These are phyloP conservation scores for Penicillium bialowiezense DNA, from an alignment of 495 filamentous ascomycete species.

Conservation along the genomic window DNA sequence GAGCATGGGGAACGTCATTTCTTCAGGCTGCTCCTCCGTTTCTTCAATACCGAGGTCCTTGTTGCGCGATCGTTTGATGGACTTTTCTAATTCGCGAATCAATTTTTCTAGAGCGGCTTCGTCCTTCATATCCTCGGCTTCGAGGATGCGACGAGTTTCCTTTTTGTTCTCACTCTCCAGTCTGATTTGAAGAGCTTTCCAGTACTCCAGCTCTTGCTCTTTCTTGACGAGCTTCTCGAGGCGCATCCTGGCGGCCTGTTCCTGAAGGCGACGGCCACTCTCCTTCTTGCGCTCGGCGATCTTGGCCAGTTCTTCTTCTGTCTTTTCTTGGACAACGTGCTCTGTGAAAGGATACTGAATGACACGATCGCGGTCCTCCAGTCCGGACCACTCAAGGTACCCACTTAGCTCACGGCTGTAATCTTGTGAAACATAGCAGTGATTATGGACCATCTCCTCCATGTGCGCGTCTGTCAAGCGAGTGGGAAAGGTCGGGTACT, in stretches of 20 bases:
- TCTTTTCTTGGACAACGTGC: conserved; percentile 82
- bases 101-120: conserved; percentile 75
- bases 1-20: conserved; percentile 79
- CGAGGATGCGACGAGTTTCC: conserved; percentile 77
- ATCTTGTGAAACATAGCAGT: conserved; percentile 83
- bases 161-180: conserved; percentile 77
- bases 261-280: conserved; percentile 84
- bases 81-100: conserved; percentile 83
- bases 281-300: conserved; percentile 92
- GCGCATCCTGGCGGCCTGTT: conserved; percentile 95
- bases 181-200: conserved; percentile 70
- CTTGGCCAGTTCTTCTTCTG: conserved; percentile 82
- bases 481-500: conserved; percentile 85
- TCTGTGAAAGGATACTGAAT: conserved; percentile 93
- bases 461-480: conserved; percentile 81
- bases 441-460: conserved; percentile 80
- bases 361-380: conserved; percentile 84
- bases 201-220: conserved; percentile 93
- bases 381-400: conserved; percentile 81
- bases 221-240: conserved; percentile 92
- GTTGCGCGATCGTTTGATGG: conserved; percentile 82
- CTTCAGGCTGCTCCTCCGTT: conserved; percentile 69
- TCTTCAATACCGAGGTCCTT: conserved; percentile 87
- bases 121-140: conserved; percentile 87
- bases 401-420: conserved; percentile 72